These are phyloP conservation scores for Lavandula angustifolia DNA, from an alignment of 257 asterid species.

Conservation along the genomic window DNA sequence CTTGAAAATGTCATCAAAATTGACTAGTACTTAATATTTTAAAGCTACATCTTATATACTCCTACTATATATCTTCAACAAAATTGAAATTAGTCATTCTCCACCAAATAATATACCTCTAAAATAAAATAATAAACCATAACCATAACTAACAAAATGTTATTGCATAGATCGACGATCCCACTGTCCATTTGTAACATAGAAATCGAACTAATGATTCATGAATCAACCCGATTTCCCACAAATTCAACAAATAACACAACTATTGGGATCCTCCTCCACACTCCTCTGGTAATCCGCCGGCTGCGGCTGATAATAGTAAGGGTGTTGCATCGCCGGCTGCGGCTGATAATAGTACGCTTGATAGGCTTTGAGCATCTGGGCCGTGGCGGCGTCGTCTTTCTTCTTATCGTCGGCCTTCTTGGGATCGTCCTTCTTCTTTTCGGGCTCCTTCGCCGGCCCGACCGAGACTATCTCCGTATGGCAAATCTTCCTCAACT, in stretches of 20 bases:
- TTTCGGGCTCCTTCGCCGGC: conserved; percentile 77
- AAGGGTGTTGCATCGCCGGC: conserved; percentile 21
- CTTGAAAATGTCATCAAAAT: not conserved
- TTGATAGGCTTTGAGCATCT: conserved; percentile 38
- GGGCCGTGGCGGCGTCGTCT: conserved; percentile 33
- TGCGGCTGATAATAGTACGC: conserved; percentile 37
- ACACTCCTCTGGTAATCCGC: conserved; percentile 37
- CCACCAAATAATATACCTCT: not conserved
- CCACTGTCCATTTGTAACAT: no score
- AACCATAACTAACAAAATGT: not conserved
- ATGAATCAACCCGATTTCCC: no score
- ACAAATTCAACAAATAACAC: conserved; percentile 42
- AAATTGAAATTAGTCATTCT: no score
- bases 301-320: conserved; percentile 47
- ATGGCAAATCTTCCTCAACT: conserved; percentile 60
- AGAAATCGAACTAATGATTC: not conserved
- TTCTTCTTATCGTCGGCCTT: conserved; percentile 47
- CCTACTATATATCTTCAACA: no score
- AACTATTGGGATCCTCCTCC: conserved; percentile 59
- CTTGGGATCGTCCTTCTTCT: conserved; percentile 60
- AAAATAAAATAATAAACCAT: not conserved
- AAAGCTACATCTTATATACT: no score
- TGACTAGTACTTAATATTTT: not conserved
- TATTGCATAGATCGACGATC: not conserved
- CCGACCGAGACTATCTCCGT: conserved; percentile 67